These are phyloP conservation scores for Biscogniauxia sp. DNA, from an alignment of 2,329 filamentous ascomycete species.

Conservation along the genomic window DNA sequence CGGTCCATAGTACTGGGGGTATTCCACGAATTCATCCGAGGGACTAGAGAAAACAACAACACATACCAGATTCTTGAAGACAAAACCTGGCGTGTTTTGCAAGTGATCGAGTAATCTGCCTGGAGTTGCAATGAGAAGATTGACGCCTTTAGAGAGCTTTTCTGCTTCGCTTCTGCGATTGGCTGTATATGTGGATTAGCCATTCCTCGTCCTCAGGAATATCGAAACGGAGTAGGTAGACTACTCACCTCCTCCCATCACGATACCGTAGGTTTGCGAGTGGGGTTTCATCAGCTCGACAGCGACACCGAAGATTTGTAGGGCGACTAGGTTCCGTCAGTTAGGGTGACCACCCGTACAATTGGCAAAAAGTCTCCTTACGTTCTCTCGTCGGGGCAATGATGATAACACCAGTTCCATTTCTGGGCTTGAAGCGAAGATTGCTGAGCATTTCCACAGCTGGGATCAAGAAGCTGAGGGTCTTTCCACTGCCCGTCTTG, in stretches of 20 bases:
- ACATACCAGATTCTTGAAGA: conserved; percentile 35
- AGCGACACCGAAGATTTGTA: conserved; percentile 95
- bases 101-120: conserved; percentile 91
- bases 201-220: background rate
- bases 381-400: conserved; percentile 87
- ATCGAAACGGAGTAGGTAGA: background rate
- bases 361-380: background rate
- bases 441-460: conserved; percentile 90
- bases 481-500: conserved; percentile 93
- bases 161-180: conserved; percentile 88
- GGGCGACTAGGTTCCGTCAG: conserved; percentile 52
- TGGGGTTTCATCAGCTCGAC: conserved; percentile 87
- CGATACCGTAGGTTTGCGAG: conserved; percentile 91
- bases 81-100: conserved; percentile 84
- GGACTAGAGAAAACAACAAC: background rate
- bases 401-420: conserved; percentile 88
- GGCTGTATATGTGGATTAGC: conserved; percentile 42
- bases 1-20: background rate
- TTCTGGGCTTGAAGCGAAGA: conserved; percentile 85
- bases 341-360: background rate
- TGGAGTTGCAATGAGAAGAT: conserved; percentile 90
- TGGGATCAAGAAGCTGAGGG: conserved; percentile 88
- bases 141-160: conserved; percentile 92
- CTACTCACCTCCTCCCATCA: conserved; percentile 72
- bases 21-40: too few species aligned